Evolutionary conservation across 331 rosid species (phyloP).

Genomic region (Ulmus americana): DNA sequence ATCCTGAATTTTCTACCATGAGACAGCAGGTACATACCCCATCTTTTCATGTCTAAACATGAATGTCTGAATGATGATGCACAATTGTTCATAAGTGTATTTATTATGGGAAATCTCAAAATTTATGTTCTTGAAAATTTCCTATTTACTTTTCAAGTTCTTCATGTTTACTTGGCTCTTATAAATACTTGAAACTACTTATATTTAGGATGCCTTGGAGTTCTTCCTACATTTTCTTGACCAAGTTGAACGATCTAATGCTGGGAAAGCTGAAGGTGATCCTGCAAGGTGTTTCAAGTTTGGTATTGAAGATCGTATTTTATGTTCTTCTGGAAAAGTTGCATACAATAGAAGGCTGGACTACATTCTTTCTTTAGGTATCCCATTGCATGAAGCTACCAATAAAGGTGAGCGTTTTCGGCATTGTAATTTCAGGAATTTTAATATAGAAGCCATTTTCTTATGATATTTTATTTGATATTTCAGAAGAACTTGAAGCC

Average conservation of each 20-base stretch:
- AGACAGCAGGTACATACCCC: slow-evolving; percentile 74
- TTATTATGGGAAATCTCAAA: not conserved
- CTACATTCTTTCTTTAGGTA: slow-evolving; percentile 81
- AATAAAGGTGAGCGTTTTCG: slow-evolving; percentile 54
- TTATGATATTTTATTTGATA: slow-evolving; percentile 30
- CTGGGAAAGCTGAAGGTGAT: slow-evolving; percentile 57
- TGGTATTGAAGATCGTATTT: slow-evolving; percentile 89
- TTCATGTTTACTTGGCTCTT: not conserved
- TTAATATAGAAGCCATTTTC: slow-evolving; percentile 8
- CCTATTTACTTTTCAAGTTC: not conserved
- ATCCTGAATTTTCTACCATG: slow-evolving; percentile 91
- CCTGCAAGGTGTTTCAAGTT: slow-evolving; percentile 88
- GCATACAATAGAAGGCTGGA: slow-evolving; percentile 79
- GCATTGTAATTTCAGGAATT: not conserved
- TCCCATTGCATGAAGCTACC: slow-evolving; percentile 77
- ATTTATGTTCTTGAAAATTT: not conserved
- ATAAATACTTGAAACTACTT: slow-evolving; percentile 18
- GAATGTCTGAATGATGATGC: not conserved
- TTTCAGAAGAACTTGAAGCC: slow-evolving; percentile 70
- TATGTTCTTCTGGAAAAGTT: slow-evolving; percentile 94
- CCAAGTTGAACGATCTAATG: slow-evolving; percentile 76
- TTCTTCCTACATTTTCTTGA: slow-evolving; percentile 93
- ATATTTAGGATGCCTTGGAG: slow-evolving; percentile 88
- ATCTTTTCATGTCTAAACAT: slow-evolving; percentile 15
- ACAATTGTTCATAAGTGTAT: no score